phyloP scores from a whole-genome alignment of 2,329 filamentous ascomycete genomes.

The Colletotrichum musicola region DNA sequence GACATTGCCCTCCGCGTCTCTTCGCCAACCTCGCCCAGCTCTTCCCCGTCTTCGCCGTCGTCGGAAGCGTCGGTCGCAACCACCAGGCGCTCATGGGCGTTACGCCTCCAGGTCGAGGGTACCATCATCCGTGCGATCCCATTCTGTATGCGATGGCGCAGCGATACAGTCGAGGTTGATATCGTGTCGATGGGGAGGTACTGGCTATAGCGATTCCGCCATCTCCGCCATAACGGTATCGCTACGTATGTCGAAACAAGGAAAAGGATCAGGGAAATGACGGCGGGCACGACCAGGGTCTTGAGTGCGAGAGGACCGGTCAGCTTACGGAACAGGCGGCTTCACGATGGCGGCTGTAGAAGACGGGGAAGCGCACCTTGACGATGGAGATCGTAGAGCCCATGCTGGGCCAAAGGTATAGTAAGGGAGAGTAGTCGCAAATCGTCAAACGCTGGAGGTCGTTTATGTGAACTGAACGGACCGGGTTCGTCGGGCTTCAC shows the following conservation, averaged over 20 bases:
- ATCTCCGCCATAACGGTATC: constrained; percentile 76
- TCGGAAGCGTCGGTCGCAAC: constrained; percentile 57
- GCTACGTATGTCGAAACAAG: constrained; percentile 74
- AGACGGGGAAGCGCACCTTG: constrained; percentile 45
- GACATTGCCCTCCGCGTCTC: constrained; percentile 56
- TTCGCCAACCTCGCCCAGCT: constrained; percentile 72
- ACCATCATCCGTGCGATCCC: constrained; percentile 55
- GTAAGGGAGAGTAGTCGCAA: neutral
- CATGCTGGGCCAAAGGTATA: constrained; percentile 44
- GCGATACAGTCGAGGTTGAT: constrained; percentile 66
- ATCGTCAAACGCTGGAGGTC: constrained; percentile 1
- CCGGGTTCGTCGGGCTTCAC: neutral
- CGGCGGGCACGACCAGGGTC: constrained; percentile 78
- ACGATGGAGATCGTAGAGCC: constrained; percentile 50
- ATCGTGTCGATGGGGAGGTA: constrained; percentile 79
- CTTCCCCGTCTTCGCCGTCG: constrained; percentile 76
- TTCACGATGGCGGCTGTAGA: constrained; percentile 43
- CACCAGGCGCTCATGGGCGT: constrained; percentile 55
- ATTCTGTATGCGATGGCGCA: constrained; percentile 64
- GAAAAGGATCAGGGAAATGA: constrained; percentile 78
- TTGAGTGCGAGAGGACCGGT: constrained; percentile 49
- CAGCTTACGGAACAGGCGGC: constrained; percentile 16
- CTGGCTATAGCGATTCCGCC: constrained; percentile 78
- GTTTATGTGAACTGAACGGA: constrained; percentile 1
- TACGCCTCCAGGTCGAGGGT: constrained; percentile 63